These are phyloP conservation scores for Candida tammaniensis DNA, from an alignment of 805 yeast genomes.

Conservation along the genomic window DNA sequence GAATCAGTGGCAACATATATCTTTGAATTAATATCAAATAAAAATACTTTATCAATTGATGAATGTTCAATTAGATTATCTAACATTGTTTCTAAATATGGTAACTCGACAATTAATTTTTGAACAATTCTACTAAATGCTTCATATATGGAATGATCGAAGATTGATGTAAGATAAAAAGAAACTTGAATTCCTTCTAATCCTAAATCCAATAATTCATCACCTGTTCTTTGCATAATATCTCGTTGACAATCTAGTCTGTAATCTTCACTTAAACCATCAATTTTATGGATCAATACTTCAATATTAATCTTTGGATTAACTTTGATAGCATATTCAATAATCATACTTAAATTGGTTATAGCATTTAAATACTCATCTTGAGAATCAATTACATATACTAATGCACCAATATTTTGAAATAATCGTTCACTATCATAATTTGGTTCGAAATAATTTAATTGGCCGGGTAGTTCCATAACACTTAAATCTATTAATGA, in stretches of 20 bases:
- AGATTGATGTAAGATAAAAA: slow-evolving; percentile 88
- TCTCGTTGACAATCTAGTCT: slow-evolving; percentile 93
- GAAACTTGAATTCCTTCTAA: slow-evolving; percentile 88
- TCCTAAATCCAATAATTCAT: slow-evolving; percentile 85
- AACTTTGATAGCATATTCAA: slow-evolving; percentile 80
- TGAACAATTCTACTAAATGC: slow-evolving; percentile 93
- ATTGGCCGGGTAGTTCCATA: slow-evolving; percentile 93
- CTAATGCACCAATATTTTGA: slow-evolving; percentile 81
- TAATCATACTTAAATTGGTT: slow-evolving; percentile 82
- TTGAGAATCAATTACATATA: slow-evolving; percentile 92
- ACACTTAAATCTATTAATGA: slow-evolving; percentile 84
- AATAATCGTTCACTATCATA: slow-evolving; percentile 78
- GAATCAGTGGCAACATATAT: slow-evolving; percentile 96
- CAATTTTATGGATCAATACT: slow-evolving; percentile 92
- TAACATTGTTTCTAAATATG: slow-evolving; percentile 81
- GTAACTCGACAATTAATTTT: slow-evolving; percentile 83
- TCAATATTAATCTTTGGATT: slow-evolving; percentile 87
- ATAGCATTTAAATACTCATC: slow-evolving; percentile 93
- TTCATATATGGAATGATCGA: slow-evolving; percentile 94
- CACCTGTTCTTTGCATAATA: slow-evolving; percentile 93
- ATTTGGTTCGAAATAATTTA: slow-evolving; percentile 82
- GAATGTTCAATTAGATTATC: slow-evolving; percentile 87
- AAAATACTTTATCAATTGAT: slow-evolving; percentile 86
- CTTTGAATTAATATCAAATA: slow-evolving; percentile 89
- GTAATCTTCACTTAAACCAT: slow-evolving; percentile 91